Percentiles rank a stretch among this genome's conserved stretches.
Conservation (phyloP, 441 rosid species). For the Adansonia rubrostipa region DNA sequence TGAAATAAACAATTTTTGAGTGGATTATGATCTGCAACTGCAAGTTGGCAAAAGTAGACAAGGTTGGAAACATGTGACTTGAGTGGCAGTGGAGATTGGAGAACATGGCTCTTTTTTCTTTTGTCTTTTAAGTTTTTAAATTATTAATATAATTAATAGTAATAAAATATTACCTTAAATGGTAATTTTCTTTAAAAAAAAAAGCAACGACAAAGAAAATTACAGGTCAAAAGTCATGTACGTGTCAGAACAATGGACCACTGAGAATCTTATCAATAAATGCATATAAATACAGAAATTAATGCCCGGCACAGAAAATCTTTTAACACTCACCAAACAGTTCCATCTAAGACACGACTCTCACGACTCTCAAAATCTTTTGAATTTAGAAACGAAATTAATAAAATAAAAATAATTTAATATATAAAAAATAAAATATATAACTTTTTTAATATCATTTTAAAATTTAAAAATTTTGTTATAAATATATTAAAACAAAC, state of each 20-base stretch:
- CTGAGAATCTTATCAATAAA: neutral
- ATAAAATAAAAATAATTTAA: too few species aligned
- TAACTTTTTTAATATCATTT: too few species aligned
- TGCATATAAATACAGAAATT: neutral
- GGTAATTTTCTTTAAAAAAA: too few species aligned
- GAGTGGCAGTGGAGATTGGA: neutral
- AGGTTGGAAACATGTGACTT: neutral
- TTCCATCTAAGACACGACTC: neutral
- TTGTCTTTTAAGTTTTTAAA: neutral
- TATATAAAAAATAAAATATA: too few species aligned
- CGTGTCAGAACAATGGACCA: neutral
- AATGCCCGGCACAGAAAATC: constrained; percentile 1
- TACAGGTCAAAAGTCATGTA: neutral
- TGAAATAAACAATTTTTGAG: neutral
- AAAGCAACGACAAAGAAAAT: neutral
- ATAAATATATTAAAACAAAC: neutral
- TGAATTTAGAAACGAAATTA: neutral
- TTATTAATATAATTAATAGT: neutral
- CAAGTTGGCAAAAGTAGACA: neutral
- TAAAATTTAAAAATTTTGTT: too few species aligned
- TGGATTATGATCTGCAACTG: neutral
- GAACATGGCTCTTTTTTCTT: neutral
- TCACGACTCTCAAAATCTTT: neutral
- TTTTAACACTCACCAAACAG: neutral
- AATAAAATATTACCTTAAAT: neutral